Percentiles rank a stretch among this genome's conserved stretches.
phyloP scores from a whole-genome alignment of 805 yeast genomes.

The Saturnispora kantuleensis region DNA sequence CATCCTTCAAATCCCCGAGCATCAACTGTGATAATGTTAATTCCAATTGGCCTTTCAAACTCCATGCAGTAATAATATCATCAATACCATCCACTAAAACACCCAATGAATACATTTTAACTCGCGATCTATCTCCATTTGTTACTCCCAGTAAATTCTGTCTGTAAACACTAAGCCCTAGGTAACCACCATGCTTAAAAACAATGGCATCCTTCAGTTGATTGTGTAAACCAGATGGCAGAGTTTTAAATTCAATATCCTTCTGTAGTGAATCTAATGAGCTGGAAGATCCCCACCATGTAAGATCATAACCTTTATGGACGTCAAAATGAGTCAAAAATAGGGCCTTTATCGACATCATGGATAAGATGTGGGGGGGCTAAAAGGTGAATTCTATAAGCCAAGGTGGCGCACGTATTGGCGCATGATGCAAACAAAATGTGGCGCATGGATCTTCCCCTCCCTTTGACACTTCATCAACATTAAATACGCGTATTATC shows the following conservation, averaged over 20 bases:
- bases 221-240: constrained; percentile 62
- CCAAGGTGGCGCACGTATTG: too few species aligned
- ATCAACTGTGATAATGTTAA: constrained; percentile 27
- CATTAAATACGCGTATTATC: too few species aligned
- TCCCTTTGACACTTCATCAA: too few species aligned
- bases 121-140: constrained; percentile 30
- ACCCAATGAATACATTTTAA: constrained; percentile 59
- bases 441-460: too few species aligned
- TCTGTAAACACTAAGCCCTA: constrained; percentile 43
- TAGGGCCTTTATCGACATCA: constrained; percentile 25
- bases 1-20: constrained; percentile 13
- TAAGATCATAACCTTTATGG: constrained; percentile 38
- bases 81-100: constrained; percentile 39
- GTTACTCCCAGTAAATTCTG: constrained; percentile 28
- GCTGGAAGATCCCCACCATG: constrained; percentile 29
- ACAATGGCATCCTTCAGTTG: constrained; percentile 41
- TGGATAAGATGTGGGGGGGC: too few species aligned
- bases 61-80: constrained; percentile 25
- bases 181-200: constrained; percentile 32
- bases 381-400: too few species aligned
- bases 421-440: too few species aligned
- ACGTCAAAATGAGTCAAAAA: constrained; percentile 46
- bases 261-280: constrained; percentile 26
- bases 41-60: constrained; percentile 37
- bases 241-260: constrained; percentile 50